phyloP scores from a whole-genome alignment of 257 asterid genomes.

The Solanum chilense region DNA sequence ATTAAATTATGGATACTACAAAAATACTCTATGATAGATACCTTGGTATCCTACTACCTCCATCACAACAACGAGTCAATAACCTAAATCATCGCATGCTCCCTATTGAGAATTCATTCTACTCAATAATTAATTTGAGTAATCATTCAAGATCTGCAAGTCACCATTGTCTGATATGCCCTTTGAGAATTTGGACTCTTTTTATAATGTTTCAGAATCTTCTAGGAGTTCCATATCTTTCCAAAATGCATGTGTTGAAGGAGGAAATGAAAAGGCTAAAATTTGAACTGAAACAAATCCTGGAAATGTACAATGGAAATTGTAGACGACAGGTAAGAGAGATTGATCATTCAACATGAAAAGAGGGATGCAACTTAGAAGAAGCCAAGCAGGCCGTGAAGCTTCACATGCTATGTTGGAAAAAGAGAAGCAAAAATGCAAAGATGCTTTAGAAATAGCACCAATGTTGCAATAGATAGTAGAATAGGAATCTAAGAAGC shows the following conservation, averaged over 20 bases:
- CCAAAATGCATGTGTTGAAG: conserved; percentile 30
- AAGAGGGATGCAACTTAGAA: conserved; percentile 25
- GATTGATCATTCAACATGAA: conserved; percentile 21
- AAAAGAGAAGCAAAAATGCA: conserved; percentile 63
- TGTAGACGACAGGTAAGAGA: conserved; percentile 32
- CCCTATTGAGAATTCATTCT: conserved; percentile 4
- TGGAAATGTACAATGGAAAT: conserved; percentile 44
- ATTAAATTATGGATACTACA: conserved; percentile 2
- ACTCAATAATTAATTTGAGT: conserved; percentile 15
- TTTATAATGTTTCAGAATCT: conserved; percentile 8
- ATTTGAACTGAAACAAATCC: conserved; percentile 50
- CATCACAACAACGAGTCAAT: conserved; percentile 4
- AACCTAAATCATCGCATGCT: conserved; percentile 14
- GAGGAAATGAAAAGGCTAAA: conserved; percentile 60
- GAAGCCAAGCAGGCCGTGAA: conserved; percentile 33
- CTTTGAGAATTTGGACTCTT: conserved; percentile 9
- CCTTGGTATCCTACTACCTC: conserved; percentile 13
- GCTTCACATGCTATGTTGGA: conserved; percentile 41
- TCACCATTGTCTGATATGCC: conserved; percentile 17
- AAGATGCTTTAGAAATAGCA: conserved; percentile 66
- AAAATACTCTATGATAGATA: conserved; percentile 5
- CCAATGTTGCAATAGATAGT: conserved; percentile 61
- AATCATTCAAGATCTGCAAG: conserved; percentile 13
- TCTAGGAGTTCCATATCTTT: conserved; percentile 14
- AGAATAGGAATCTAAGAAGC: conserved; percentile 52